Conservation (phyloP, 2,329 filamentous ascomycete genomes). For the Tolypocladium endophyticum region DNA sequence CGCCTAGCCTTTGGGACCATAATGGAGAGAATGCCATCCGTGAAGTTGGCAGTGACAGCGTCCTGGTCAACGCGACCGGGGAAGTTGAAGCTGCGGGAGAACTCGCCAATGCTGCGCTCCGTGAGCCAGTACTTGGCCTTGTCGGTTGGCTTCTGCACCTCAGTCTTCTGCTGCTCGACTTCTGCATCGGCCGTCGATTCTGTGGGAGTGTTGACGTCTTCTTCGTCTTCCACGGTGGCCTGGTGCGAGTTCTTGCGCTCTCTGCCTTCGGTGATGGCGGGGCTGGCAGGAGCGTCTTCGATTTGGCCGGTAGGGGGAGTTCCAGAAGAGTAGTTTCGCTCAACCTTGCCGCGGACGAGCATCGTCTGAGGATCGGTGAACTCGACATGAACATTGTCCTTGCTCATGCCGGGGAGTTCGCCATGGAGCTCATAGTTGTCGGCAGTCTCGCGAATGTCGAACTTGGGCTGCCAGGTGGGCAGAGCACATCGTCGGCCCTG, state of each 20-base stretch:
- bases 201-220: constrained; percentile 16
- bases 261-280: constrained; percentile 29
- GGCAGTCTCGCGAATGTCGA: constrained; percentile 64
- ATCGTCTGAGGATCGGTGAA: constrained; percentile 70
- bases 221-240: constrained; percentile 57
- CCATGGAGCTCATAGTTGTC: constrained; percentile 66
- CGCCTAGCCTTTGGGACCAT: constrained; percentile 56
- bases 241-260: constrained; percentile 34
- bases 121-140: constrained; percentile 59
- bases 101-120: constrained; percentile 57
- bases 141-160: constrained; percentile 20
- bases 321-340: constrained; percentile 50
- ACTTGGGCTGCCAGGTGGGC: constrained; percentile 61
- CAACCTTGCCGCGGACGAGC: constrained; percentile 57
- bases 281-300: constrained; percentile 27
- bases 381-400: constrained; percentile 66
- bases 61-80: constrained; percentile 53
- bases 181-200: constrained; percentile 11
- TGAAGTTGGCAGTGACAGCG: constrained; percentile 48
- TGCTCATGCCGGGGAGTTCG: constrained; percentile 65
- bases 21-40: constrained; percentile 55
- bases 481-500: constrained; percentile 17
- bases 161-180: constrained; percentile 14
- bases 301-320: constrained; percentile 36
- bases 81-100: constrained; percentile 60